Conservation (phyloP, 441 rosid species). For the Kokia cookei region DNA sequence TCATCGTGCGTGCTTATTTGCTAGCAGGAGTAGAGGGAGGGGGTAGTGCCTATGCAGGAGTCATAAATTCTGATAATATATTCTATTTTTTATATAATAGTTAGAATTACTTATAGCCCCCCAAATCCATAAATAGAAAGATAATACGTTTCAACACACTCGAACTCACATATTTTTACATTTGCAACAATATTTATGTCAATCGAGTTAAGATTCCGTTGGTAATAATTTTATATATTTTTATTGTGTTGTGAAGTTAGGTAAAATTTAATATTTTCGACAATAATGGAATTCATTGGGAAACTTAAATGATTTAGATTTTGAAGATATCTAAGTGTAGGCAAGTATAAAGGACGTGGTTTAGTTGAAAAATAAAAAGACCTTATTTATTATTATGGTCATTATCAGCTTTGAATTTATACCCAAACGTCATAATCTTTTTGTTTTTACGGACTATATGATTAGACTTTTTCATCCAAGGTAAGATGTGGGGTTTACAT, state of each 20-base stretch:
- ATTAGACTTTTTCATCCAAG: constrained; percentile 9
- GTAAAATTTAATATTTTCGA: neutral
- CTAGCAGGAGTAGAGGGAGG: no score
- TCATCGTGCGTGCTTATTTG: no score
- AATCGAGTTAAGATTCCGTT: no score
- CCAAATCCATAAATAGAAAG: no score
- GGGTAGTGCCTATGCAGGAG: no score
- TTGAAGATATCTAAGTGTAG: neutral
- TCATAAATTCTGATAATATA: no score
- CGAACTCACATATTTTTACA: no score
- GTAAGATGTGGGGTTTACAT: neutral
- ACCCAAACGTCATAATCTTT: neutral
- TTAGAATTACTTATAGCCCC: no score
- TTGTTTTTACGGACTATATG: neutral
- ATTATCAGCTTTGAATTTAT: neutral
- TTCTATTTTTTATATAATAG: no score
- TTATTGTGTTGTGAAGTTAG: neutral
- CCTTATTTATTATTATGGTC: neutral
- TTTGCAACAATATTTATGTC: no score
- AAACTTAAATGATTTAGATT: neutral
- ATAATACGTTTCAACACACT: no score
- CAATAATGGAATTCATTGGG: neutral
- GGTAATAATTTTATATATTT: neutral
- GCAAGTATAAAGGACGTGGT: neutral
- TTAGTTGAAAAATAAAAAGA: neutral